Percentiles rank a stretch among this genome's conserved stretches.
Conservation (phyloP, 768 basidiomycete species). For the Leccinum fibrillosum region DNA sequence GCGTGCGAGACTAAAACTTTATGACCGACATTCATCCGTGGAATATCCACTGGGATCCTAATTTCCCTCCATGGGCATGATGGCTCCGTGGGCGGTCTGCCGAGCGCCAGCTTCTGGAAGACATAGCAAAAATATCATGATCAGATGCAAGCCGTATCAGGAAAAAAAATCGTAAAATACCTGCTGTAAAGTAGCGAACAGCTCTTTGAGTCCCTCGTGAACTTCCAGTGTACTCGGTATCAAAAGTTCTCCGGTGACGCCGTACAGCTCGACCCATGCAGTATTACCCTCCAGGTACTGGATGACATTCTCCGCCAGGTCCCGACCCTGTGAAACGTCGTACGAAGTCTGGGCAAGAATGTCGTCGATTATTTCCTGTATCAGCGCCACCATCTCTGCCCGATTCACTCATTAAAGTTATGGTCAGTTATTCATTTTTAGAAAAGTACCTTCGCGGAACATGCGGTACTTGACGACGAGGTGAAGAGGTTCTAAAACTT, state of each 20-base stretch:
- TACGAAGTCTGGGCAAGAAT: constrained; percentile 37
- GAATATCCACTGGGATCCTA: constrained; percentile 82
- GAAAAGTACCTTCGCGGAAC: constrained; percentile 69
- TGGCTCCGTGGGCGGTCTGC: constrained; percentile 36
- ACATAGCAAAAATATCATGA: constrained; percentile 27
- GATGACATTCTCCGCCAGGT: constrained; percentile 47
- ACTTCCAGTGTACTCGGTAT: constrained; percentile 44
- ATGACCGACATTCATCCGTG: constrained; percentile 67
- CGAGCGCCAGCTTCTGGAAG: constrained; percentile 35
- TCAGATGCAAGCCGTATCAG: constrained; percentile 22
- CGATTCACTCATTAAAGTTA: constrained; percentile 7
- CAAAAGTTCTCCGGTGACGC: constrained; percentile 64
- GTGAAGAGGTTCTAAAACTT: constrained; percentile 61
- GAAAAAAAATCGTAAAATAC: constrained; percentile 20
- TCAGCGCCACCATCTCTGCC: constrained; percentile 65
- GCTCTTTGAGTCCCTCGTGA: constrained; percentile 26
- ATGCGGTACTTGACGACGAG: constrained; percentile 74
- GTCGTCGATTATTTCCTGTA: constrained; percentile 47
- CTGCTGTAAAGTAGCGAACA: constrained; percentile 29
- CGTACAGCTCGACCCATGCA: constrained; percentile 68
- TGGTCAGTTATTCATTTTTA: neutral
- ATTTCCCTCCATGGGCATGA: constrained; percentile 64
- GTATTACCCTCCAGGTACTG: constrained; percentile 60
- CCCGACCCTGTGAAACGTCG: constrained; percentile 36
- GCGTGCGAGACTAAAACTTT: neutral